Base-by-base conservation (phyloP, 1,284 basidiomycete genomes). In the Taiwanofungus camphoratus region DNA sequence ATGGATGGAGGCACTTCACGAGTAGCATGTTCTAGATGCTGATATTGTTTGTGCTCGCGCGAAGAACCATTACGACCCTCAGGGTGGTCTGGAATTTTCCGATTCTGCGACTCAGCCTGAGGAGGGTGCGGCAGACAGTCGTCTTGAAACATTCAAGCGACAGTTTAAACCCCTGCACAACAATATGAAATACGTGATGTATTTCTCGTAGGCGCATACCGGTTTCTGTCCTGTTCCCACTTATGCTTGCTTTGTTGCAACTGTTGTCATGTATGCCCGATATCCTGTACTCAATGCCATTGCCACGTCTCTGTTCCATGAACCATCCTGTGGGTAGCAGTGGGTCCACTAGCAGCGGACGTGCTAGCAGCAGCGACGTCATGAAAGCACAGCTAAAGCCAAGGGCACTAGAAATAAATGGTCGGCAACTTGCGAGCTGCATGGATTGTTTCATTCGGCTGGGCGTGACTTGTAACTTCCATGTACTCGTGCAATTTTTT, bases 21-120 rank as follows among this genome's bases (percentile, higher is more conserved):
- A 13, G 34, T 27, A 16, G 45, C 26, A 33, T 42, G 29, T 32
- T 29, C 30, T 45, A 89, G 87, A 89, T 59, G 86, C 86, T 6
- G 85, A 89, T 59, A 87, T 88, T 39, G 86, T 90, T n/a, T 90
- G 86, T 53, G 71, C 81, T 2, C 73, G 86, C 4, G 83, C 85
- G 0, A 86, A 84, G 65, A 85, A 86, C 55, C 87, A 90, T 57
- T 90, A 84, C 52, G 79, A 84, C 55, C 86, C 87, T 2, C 62
- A 69, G 36, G 52, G 46, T 18, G 68, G 68, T 26, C 58, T 80
- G 23, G 69, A 82, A 50, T 68, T 77, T 48, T 71, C 73, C 5
- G 79, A 82, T 30, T 69, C 74, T 0, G 70, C 61, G 18, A 73
- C 68, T 3, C 68, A 71, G 22, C 52, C 62, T 1, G 72, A 73